phyloP scores from a whole-genome alignment of 331 rosid species.

The Malus hybrid region DNA sequence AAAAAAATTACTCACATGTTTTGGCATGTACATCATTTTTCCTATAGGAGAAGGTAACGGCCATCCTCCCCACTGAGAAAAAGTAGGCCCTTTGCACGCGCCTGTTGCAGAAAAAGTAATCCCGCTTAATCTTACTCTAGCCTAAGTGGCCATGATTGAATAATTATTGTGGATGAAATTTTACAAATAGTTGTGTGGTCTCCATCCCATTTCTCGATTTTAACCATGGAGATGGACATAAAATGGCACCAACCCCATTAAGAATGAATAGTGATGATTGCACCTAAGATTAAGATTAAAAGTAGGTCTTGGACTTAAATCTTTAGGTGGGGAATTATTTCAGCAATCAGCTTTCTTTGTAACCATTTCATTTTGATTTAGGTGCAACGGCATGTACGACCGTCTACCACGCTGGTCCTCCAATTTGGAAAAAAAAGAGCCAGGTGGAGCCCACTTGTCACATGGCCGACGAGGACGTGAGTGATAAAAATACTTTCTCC shows the following conservation, averaged over 20 bases:
- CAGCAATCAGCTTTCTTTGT: slow-evolving; percentile 7
- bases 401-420: slow-evolving; percentile 24
- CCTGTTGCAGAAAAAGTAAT: no score
- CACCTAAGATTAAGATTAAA: not conserved
- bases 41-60: no score
- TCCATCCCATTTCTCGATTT: not conserved
- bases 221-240: not conserved
- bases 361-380: slow-evolving; percentile 4
- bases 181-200: slow-evolving; percentile 13
- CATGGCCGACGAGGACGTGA: slow-evolving; percentile 24
- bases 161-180: not conserved
- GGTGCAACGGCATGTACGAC: slow-evolving; percentile 49
- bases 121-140: no score
- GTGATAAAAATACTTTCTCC: slow-evolving; percentile 8
- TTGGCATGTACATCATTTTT: no score
- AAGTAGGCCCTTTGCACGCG: no score
- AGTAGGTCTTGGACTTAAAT: not conserved
- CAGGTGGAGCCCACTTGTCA: slow-evolving; percentile 45
- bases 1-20: no score
- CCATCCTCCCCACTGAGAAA: no score
- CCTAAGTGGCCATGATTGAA: no score
- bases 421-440: not conserved
- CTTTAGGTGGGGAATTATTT: slow-evolving; percentile 10
- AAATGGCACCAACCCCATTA: not conserved
- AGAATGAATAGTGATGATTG: not conserved